Evolutionary conservation across 176 grass and related monocot genomes (phyloP).

Genomic region (Stipa capillata): DNA sequence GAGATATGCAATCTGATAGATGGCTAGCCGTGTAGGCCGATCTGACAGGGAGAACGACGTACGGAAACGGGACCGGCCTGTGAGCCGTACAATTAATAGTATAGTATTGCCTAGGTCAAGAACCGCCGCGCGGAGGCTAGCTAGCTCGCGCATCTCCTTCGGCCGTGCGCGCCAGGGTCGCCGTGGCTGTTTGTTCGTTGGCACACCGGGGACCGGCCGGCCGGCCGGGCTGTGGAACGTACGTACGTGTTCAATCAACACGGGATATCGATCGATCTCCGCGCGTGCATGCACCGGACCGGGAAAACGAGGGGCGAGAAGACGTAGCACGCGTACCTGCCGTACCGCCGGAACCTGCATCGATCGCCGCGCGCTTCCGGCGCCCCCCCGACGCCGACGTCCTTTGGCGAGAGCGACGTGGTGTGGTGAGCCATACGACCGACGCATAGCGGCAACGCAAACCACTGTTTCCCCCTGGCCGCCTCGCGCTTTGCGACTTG

Average conservation of each 20-base stretch:
- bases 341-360: no score
- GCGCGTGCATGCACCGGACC: no score
- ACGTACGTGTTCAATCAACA: no score
- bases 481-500: constrained; percentile 1
- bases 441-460: constrained; percentile 27
- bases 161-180: constrained; percentile 20
- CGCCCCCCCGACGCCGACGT: constrained; percentile 23
- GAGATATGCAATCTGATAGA: not conserved
- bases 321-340: no score
- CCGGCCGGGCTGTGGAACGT: no score
- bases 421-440: constrained; percentile 20
- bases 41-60: not conserved
- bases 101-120: not conserved
- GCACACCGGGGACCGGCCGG: no score
- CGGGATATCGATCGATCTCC: no score
- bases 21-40: no score
- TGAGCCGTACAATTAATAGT: not conserved
- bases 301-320: no score
- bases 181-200: no score
- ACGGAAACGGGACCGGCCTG: not conserved
- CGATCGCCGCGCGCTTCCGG: no score
- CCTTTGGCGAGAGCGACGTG: not conserved
- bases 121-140: not conserved
- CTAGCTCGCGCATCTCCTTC: no score
- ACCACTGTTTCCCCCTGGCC: not conserved